These are phyloP conservation scores for Debaryomyces hansenii DNA, from an alignment of 805 yeast species.

Conservation along the genomic window DNA sequence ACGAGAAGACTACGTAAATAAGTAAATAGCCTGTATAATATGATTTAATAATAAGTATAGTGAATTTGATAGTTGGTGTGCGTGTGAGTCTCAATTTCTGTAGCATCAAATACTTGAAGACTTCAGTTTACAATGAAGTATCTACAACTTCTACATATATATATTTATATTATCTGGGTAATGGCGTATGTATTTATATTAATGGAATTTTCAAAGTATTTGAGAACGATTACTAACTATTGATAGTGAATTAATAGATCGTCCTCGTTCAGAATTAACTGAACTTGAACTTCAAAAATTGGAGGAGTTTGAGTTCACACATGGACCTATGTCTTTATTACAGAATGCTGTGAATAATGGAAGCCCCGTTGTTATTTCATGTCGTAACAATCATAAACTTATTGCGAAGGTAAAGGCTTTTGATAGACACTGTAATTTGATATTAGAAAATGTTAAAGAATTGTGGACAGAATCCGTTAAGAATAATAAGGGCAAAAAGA, in stretches of 20 bases:
- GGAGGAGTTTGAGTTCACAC: constrained; percentile 84
- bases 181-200: constrained; percentile 1
- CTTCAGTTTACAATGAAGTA: background rate
- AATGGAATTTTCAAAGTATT: background rate
- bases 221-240: constrained; percentile 22
- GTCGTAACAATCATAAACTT: constrained; percentile 90
- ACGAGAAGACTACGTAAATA: constrained; percentile 17
- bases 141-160: background rate
- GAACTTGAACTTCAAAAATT: constrained; percentile 75
- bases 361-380: constrained; percentile 79
- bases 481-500: constrained; percentile 67
- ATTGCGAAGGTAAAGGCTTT: constrained; percentile 90
- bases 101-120: background rate
- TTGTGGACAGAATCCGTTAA: constrained; percentile 68
- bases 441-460: constrained; percentile 89
- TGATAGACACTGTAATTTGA: constrained; percentile 94
- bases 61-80: background rate
- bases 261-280: constrained; percentile 77
- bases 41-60: background rate
- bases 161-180: background rate
- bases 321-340: constrained; percentile 91
- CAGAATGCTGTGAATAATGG: constrained; percentile 76
- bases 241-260: constrained; percentile 62
- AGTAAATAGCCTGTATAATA: background rate
- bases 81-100: background rate